Percentiles rank a stretch among this genome's conserved stretches.
phyloP scores from a whole-genome alignment of 2,329 filamentous ascomycete species.

The Leptosphaerulina australis region DNA sequence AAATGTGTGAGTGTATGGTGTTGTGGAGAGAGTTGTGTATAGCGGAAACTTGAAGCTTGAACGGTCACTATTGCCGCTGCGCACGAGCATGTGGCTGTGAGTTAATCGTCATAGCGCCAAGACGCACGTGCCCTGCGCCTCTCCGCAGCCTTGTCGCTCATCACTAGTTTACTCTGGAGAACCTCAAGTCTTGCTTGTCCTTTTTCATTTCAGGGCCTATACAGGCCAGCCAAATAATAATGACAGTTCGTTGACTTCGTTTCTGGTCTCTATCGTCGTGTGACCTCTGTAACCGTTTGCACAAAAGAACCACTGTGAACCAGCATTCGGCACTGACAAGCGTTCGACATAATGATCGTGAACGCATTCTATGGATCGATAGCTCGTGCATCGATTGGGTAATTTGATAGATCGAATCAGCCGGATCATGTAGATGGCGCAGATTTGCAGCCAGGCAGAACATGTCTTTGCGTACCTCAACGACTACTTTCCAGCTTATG shows the following conservation, averaged over 20 bases:
- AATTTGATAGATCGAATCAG: background rate
- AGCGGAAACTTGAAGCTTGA: constrained; percentile 11
- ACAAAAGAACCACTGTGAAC: background rate
- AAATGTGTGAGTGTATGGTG: background rate
- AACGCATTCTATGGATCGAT: background rate
- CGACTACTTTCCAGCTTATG: background rate
- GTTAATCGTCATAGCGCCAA: constrained; percentile 17
- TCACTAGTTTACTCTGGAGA: no score
- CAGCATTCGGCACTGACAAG: background rate
- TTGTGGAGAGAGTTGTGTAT: constrained; percentile 1
- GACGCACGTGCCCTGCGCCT: constrained; percentile 5
- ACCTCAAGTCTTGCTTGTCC: no score
- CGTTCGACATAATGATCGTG: background rate
- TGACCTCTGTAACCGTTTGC: background rate
- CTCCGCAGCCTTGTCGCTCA: background rate
- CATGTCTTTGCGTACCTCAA: background rate
- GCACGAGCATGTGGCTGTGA: constrained; percentile 19
- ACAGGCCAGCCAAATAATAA: background rate
- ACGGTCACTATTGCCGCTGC: constrained; percentile 11
- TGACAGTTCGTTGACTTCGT: background rate
- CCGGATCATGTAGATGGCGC: background rate
- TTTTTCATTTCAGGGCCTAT: no score
- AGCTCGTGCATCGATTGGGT: background rate
- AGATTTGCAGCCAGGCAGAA: background rate
- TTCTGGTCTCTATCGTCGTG: background rate